These are phyloP conservation scores for Glonium stellatum DNA, from an alignment of 495 filamentous ascomycete genomes.

Conservation along the genomic window DNA sequence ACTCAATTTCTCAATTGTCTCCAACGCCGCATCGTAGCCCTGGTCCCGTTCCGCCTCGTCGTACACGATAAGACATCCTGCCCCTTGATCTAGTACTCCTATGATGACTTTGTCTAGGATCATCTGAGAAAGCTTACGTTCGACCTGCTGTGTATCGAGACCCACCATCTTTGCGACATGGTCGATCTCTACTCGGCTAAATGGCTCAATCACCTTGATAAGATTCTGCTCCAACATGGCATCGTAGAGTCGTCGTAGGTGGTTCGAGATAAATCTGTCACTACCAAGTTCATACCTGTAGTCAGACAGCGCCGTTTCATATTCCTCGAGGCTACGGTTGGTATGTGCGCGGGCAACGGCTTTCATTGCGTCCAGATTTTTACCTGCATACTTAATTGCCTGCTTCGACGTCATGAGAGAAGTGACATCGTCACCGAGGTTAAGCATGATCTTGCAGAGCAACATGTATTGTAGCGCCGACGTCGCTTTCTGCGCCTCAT, in stretches of 20 bases:
- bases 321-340: conserved; percentile 91
- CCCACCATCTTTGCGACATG: conserved; percentile 97
- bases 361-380: conserved; percentile 96
- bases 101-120: conserved; percentile 98
- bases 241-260: conserved; percentile 90
- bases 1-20: conserved; percentile 93
- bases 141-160: conserved; percentile 90
- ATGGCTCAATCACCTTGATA: conserved; percentile 98
- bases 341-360: conserved; percentile 91
- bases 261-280: conserved; percentile 91
- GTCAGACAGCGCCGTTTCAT: conserved; percentile 80
- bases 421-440: conserved; percentile 91
- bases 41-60: conserved; percentile 91
- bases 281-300: conserved; percentile 88
- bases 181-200: conserved; percentile 90
- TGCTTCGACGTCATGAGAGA: conserved; percentile 87
- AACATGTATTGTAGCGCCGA: conserved; percentile 98
- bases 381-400: conserved; percentile 88
- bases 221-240: conserved; percentile 98
- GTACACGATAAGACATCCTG: conserved; percentile 91
- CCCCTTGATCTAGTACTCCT: conserved; percentile 94
- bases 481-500: conserved; percentile 76
- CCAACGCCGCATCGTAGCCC: conserved; percentile 86
- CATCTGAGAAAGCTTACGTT: conserved; percentile 97
- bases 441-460: conserved; percentile 99